Evolutionary conservation across 2,329 filamentous ascomycete species (phyloP).

Genomic region (Penicillium sp.): DNA sequence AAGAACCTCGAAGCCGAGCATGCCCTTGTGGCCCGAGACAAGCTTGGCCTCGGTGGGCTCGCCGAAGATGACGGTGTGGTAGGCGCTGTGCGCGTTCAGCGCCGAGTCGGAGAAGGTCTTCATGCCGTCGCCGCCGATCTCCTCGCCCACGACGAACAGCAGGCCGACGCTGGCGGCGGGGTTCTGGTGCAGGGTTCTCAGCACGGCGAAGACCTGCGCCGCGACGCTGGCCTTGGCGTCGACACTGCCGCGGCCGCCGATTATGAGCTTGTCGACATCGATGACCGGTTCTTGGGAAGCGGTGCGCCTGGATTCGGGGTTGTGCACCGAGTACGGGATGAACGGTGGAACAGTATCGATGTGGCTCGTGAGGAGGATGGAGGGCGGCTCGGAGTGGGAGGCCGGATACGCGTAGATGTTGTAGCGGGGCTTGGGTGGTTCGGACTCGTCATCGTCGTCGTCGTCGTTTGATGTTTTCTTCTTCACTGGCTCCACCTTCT

Average conservation of each 20-base stretch:
- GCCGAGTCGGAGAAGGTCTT: conserved; percentile 45
- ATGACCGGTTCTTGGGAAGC: neutral
- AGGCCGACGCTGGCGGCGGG: conserved; percentile 47
- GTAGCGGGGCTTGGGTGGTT: conserved; percentile 50
- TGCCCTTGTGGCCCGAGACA: conserved; percentile 88
- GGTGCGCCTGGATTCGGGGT: conserved; percentile 28
- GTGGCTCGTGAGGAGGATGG: conserved; percentile 61
- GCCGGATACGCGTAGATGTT: conserved; percentile 68
- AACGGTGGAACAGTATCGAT: conserved; percentile 66
- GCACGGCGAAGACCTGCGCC: conserved; percentile 42
- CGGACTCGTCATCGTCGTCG: conserved; percentile 4
- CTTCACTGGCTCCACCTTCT: conserved; percentile 36
- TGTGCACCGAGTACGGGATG: conserved; percentile 51
- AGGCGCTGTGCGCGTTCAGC: conserved; percentile 48
- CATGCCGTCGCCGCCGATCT: conserved; percentile 81
- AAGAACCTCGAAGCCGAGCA: conserved; percentile 63
- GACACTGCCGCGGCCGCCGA: conserved; percentile 47
- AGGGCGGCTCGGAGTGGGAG: conserved; percentile 12
- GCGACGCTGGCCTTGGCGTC: conserved; percentile 49
- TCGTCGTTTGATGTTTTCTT: too few relatives aligned
- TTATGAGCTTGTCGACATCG: conserved; percentile 31
- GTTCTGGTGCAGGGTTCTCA: conserved; percentile 46
- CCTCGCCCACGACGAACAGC: conserved; percentile 75
- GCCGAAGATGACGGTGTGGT: conserved; percentile 78
- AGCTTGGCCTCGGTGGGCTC: conserved; percentile 89